Base-by-base conservation (phyloP, 768 basidiomycete genomes). In the Russula brevipes region DNA sequence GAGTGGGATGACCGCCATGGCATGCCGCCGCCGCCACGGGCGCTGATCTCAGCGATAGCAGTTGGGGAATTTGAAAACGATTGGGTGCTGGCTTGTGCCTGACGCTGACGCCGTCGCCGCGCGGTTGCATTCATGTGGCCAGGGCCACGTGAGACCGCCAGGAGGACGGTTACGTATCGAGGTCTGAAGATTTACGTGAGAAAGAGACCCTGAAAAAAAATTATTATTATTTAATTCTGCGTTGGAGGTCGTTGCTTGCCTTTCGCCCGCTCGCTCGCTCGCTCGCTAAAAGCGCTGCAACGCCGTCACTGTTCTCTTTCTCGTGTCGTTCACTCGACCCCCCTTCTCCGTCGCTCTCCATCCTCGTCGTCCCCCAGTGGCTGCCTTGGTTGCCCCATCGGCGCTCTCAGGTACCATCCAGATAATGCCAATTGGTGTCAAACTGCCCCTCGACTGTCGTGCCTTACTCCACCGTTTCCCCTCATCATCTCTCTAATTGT, bases 371-470 rank as follows among this genome's bases (percentile, higher is more conserved):
- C 16, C 54, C 16, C 16, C 55, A 41, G 68, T 65, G 67, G 66
- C 45, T 35, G 47, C 39, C 41, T 14, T 24, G 31, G 52, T 50
- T 56, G 36, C 14, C 58, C 36, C 36, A 38, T 60, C 64, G 66
- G 59, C 54, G 17, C 44, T 12, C 36, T 61, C 46, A 45, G 63
- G 39, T 14, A 49, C 65, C 66, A 49, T 47, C 69, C 66, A 70
- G 73, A 72, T 70, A 71, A 74, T 74, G 73, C 72, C 53, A 70
- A 64, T 71, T 70, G 67, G 70, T 42, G 47, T 38, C 54, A 54
- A 12, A 31, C 9, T 33, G 45, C 61, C 69, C 59, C 63, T 54
- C 30, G 49, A 47, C 62, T 45, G 44, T 47, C 44, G 59, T 66
- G 49, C 65, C 62, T 59, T 54, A 61, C 61, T 63, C 49, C 57